Evolutionary conservation across 257 asterid species (phyloP), one percentile per base, ranked within the genome.

Genomic region (Capsicum chinense): DNA sequence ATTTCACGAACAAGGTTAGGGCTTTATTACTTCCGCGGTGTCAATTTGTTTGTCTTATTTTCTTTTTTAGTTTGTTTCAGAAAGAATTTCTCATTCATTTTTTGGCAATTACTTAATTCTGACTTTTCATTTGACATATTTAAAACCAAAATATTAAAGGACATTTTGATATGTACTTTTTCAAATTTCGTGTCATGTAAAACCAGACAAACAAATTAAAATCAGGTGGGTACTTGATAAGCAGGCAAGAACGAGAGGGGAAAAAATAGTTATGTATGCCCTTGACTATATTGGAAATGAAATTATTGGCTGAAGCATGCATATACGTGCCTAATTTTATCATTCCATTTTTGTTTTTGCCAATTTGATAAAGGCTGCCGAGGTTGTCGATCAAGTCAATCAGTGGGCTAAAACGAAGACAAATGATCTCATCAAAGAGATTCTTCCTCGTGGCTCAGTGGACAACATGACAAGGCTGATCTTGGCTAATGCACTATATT

Each of bases 1-100:
- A 92, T 86, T 92, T 91, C 68, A 87, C 83, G 81, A 87, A 39
- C 48, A 92, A 90, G 92, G 97, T 92, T 57, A 68, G 86, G 0
- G 57, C 60, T 56, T 62, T 62, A 3, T 54, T 39, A 21, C 26
- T 16, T 6, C 48, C 48, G 6, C 33, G 2, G 2, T 26, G 33
- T 26, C 33, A 26, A 26, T 26, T 7, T 76, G 35, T 47, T 7
- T 44, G 48, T 44, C 48, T 44, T 44, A 44, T 44, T 44, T 44
- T 39, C 33, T 26, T 26, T 39, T 39, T 39, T 39, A 39, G 44
- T 39, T 4, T 4, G 4, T 39, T 39, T 39, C 4, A 3, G 4
- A 39, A 39, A 39, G 4, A 39, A 39, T 39, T 0, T 4, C 44
- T 39, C 4, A 0, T 39, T 39, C 4, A 2, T 2, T 39, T 39